Evolutionary conservation across 495 filamentous ascomycete genomes (phyloP), one percentile per base, ranked within the genome.

Genomic region (Choiromyces venosus): DNA sequence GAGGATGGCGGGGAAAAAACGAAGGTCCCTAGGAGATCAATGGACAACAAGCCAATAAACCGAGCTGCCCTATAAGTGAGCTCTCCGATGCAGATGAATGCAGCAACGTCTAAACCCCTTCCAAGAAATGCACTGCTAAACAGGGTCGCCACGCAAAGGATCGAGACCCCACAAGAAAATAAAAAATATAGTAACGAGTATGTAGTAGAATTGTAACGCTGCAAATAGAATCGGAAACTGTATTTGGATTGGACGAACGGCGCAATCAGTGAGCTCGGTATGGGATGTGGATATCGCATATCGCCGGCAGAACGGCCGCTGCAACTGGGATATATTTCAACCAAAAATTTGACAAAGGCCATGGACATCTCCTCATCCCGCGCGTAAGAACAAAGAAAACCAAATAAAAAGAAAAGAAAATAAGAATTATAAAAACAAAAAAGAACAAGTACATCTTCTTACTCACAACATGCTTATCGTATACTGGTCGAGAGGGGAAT

Each of bases 251-350:
- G 25, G 25, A 61, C 52, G 52, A 72, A 76, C 70, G 70, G 64
- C 44, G 75, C 74, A 77, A 71, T 46, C 71, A 64, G 46, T 73
- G 52, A 76, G 61, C 75, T 70, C 69, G 70, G 75, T 77, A 77
- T 77, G 71, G 69, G 75, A 77, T 69, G 66, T 67, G 72, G 70
- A 67, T 72, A 73, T 42, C 29, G 70, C 52, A 61, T 61, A 61
- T 61, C 25, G 25, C 52, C 52, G 25, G 52, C 52, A 76, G 74
- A 64, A 69, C 38, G 74, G 72, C 76, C 69, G 66, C 73, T 77
- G 74, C 69, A 77, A 74, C 75, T 74, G 75, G 75, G 74, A 76
- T 76, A 67, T 73, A 75, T 42, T 72, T 77, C 74, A 77, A 77
- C 76, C 76, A 74, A 77, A 64, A 67, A 72, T 70, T 77, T 64